Evolutionary conservation across 148 eudicot species (phyloP), one percentile per base, ranked within the genome.

Genomic region (Fagopyrum tataricum): DNA sequence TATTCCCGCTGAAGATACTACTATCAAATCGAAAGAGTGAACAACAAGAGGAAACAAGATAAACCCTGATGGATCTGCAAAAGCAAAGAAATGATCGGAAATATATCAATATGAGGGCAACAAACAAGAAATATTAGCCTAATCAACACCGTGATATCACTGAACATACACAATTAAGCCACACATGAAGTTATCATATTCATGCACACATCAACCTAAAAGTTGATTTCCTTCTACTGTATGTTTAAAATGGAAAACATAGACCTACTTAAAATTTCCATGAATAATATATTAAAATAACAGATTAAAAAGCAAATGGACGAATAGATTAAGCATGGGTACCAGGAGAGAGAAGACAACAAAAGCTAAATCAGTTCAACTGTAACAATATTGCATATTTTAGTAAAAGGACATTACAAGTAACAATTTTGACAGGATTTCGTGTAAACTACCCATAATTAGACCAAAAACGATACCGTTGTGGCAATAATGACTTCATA

Each of bases 51-150:
- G 99, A 82, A 95, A 95, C 87, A 95, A 82, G 80, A 95, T 95
- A 80, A 95, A 95, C 79, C 99, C 99, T 23, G 99, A 85, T 66
- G 99, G 99, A 87, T 91, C 99, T 95, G 98, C 89, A 52, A 31
- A 51, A 59, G 73, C 62, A 78, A 73, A 23, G 71, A 44, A 78
- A 58, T n/a, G 37, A 74, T 47, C 13, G 46, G 44, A 24, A 72
- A 47, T 67, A 51, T 59, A 71, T 55, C 71, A 42, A 39, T 40
- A 15, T 12, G 37, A 67, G 31, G n/a, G 10, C 8, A 40, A 46
- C 44, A 76, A 67, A 73, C 26, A 46, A n/a, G 14, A 64, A 21
- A 5, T 64, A 64, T 15, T 6, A 64, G 17, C 43, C 69, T 13
- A 31, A 64, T 18, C n/a, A 31, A 39, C 44, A 0, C 41, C 41